Evolutionary conservation across 164 flowering plant species (phyloP).

Genomic region (Protea cynaroides): DNA sequence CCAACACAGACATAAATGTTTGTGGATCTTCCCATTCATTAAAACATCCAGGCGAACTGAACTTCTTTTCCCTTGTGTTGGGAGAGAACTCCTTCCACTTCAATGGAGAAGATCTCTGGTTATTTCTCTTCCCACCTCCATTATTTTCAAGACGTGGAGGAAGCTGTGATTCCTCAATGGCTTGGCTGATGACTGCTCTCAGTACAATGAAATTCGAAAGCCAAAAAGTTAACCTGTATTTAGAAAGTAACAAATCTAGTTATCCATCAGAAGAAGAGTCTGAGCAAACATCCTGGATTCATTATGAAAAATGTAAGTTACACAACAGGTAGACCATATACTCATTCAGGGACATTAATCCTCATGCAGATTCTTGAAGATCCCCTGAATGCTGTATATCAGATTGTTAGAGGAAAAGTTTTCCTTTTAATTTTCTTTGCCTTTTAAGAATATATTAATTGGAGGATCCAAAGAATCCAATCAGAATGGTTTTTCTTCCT

Average conservation of each 20-base stretch:
- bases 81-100: conserved; percentile 46
- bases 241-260: conserved; percentile 13
- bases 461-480: too few relatives aligned
- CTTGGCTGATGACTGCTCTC: conserved; percentile 58
- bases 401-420: too few relatives aligned
- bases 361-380: background rate
- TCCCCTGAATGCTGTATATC: background rate
- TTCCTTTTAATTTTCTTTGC: too few relatives aligned
- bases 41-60: conserved; percentile 8
- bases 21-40: conserved; percentile 61
- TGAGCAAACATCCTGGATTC: background rate
- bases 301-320: background rate
- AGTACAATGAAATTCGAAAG: conserved; percentile 74
- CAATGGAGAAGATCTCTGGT: conserved; percentile 20
- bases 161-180: conserved; percentile 23
- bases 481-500: too few relatives aligned
- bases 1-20: conserved; percentile 54
- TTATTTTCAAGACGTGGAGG: conserved; percentile 15
- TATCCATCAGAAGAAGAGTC: background rate
- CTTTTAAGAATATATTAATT: too few relatives aligned
- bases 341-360: background rate
- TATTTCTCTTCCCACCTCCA: conserved; percentile 21
- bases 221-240: conserved; percentile 88
- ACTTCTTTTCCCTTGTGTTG: conserved; percentile 24
- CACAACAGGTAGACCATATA: too few relatives aligned